Conservation (phyloP, 2,329 filamentous ascomycete species). For the Microsporum ferrugineum region DNA sequence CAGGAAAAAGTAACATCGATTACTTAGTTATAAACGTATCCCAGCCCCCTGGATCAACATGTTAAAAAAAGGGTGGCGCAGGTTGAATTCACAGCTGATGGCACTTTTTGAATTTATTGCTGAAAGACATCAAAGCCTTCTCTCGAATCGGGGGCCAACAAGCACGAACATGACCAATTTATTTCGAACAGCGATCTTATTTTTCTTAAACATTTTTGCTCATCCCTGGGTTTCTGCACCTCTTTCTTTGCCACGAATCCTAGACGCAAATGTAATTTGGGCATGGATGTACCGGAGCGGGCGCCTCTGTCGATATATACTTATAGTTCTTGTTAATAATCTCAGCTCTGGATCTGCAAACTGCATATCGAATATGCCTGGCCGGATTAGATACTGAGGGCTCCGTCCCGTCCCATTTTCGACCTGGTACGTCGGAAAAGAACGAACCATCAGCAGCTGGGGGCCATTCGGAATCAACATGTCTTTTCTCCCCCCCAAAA, state of each 20-base stretch:
- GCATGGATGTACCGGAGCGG: not conserved
- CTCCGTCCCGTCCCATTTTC: not conserved
- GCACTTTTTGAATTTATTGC: not conserved
- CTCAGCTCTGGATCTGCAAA: not conserved
- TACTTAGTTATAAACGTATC: not conserved
- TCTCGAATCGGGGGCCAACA: not conserved
- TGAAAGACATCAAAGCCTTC: not conserved
- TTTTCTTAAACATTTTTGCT: not conserved
- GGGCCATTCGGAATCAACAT: not conserved
- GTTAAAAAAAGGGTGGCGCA: not conserved
- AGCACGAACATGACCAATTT: not conserved
- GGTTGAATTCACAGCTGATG: not conserved
- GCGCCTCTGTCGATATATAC: not conserved
- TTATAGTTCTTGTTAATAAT: not conserved
- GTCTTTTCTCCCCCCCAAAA: not conserved
- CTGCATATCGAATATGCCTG: not conserved
- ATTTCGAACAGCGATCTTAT: not conserved
- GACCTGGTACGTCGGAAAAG: not conserved
- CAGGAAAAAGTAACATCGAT: not conserved
- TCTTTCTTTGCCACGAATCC: not conserved
- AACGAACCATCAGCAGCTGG: not conserved
- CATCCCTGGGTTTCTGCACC: not conserved
- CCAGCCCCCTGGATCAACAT: not conserved
- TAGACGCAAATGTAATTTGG: not conserved
- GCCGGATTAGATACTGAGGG: not conserved